phyloP scores from a whole-genome alignment of 305 asterid species.

The Fraxinus baroniana region DNA sequence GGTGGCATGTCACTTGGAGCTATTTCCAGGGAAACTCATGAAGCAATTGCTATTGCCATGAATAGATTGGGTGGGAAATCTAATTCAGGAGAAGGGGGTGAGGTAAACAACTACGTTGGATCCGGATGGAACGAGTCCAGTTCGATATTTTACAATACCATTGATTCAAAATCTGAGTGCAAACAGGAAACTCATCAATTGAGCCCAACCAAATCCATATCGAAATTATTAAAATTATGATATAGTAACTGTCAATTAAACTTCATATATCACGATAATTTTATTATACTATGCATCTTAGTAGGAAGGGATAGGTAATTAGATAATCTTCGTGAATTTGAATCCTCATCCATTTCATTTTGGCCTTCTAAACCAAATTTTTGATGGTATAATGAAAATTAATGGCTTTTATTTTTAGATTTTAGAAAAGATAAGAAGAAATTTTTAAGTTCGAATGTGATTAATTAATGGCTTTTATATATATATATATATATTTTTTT shows the following conservation, averaged over 20 bases:
- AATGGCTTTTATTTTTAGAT: background rate
- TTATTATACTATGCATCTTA: background rate
- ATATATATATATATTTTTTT: background rate
- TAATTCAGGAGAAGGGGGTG: constrained; percentile 99
- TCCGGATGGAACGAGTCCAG: background rate
- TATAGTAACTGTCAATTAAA: background rate
- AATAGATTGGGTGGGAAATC: constrained; percentile 96
- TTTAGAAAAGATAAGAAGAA: background rate
- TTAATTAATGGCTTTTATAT: too few species aligned
- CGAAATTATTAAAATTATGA: background rate
- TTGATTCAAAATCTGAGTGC: background rate
- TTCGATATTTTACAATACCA: background rate
- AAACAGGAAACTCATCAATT: background rate
- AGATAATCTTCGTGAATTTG: background rate
- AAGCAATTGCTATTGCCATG: constrained; percentile 99
- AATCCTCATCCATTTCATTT: background rate
- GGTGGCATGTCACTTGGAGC: constrained; percentile 99
- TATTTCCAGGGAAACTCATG: constrained; percentile 98
- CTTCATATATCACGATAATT: background rate
- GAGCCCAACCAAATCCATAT: background rate
- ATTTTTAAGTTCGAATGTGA: background rate
- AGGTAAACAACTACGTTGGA: constrained; percentile 52
- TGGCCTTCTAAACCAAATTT: background rate
- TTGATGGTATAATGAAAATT: background rate
- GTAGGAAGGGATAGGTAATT: background rate